Percentiles rank a stretch among this genome's conserved stretches.
Evolutionary conservation across 208 protist genomes (phyloP).

Genomic region (Acanthamoeba castellanii): DNA sequence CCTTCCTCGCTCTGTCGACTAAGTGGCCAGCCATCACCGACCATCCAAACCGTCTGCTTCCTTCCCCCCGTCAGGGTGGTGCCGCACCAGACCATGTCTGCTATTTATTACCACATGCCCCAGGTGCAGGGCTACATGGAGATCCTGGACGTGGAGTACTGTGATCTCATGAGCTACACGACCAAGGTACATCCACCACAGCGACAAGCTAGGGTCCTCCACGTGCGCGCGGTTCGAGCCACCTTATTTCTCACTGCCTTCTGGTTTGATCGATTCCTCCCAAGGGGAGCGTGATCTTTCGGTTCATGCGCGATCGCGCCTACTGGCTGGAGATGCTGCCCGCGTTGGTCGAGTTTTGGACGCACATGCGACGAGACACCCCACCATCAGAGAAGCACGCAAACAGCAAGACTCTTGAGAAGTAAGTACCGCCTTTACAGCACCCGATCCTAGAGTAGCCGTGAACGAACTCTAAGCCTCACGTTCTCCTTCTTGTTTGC

Average conservation of each 20-base stretch:
- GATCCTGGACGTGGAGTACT: conserved; percentile 54
- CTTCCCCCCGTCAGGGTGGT: not conserved
- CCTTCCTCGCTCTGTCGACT: too few relatives aligned
- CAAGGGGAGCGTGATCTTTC: conserved; percentile 56
- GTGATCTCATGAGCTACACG: conserved; percentile 63
- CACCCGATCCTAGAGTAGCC: not conserved
- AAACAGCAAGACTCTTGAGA: conserved; percentile 14
- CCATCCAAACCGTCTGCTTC: not conserved
- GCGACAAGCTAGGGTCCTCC: not conserved
- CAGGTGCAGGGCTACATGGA: conserved; percentile 72
- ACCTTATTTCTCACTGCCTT: not conserved
- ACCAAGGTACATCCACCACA: not conserved
- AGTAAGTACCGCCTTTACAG: not conserved
- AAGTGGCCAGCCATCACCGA: too few relatives aligned
- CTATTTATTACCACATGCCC: conserved; percentile 53
- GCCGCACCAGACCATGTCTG: conserved; percentile 51
- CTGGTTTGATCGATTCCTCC: not conserved
- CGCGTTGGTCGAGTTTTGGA: conserved; percentile 55
- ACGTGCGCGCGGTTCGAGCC: not conserved
- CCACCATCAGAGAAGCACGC: conserved; percentile 25
- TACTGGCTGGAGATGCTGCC: conserved; percentile 53
- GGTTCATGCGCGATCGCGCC: conserved; percentile 16
- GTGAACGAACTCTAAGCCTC: not conserved
- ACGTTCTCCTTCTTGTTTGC: not conserved
- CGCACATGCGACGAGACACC: conserved; percentile 17